Base-by-base conservation (phyloP, 148 eudicot species). In the Rhododendron griersonianum region DNA sequence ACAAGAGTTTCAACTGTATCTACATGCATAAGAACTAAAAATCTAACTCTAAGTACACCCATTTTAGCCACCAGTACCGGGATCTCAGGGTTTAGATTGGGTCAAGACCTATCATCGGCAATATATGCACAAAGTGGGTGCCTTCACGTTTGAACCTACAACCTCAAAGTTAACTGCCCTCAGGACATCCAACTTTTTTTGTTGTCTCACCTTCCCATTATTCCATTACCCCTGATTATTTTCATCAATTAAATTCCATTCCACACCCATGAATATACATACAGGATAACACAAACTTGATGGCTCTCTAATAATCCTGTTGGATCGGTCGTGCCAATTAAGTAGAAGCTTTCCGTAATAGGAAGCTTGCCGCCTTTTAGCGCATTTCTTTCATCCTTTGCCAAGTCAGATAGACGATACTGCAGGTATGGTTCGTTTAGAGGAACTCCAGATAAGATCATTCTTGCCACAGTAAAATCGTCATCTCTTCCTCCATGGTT, bases 271-370 rank as follows among this genome's bases (percentile, higher is more conserved):
- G 84, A 47, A 18, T 23, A 90, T 71, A 65, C 96, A 14, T 93
- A 96, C 99, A 92, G 89, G 85, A 96, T 92, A 21, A 96, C 91
- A 82, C 95, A 96, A 86, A 95, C 98, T 96, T 96, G 91, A 69
- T 91, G 88, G 71, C 86, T 76, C 18, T 94, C 88, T 77, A 96
- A 84, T 25, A 87, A 65, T 44, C 90, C 90, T 0, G 96, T 97
- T 8, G 99, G 99, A 86, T 97, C 99, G 80, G 92, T 90, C n/a
- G 99, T 97, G 79, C 99, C 99, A 93, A 97, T 97, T 61, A 97
- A 78, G 86, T 93, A 93, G 84, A 86, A 95, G 90, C 98, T 93
- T 81, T 91, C 96, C 57, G 55, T 61, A 25, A 94, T 80, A 18
- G 95, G 95, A 79, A 97, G 86, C 84, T 80, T 97, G 73, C 98